These are phyloP conservation scores for Calonectria leucothoes DNA, from an alignment of 2,329 filamentous ascomycete genomes.

Conservation along the genomic window DNA sequence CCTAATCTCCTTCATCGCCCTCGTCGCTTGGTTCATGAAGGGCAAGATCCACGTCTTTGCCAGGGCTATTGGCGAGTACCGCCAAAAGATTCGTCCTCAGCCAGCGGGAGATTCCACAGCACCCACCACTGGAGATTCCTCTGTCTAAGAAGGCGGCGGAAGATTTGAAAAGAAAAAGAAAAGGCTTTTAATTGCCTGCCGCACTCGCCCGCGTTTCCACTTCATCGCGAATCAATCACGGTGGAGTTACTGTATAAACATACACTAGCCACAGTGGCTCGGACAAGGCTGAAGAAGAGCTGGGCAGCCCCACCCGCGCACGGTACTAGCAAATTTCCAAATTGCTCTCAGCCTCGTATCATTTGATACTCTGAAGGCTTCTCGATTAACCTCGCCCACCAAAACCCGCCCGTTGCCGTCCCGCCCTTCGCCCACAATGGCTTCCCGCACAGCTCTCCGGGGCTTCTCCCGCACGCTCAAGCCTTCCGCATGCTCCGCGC, in stretches of 20 bases:
- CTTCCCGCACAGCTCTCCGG: slow-evolving; percentile 44
- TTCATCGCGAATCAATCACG: neutral
- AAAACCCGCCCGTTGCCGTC: slow-evolving; percentile 24
- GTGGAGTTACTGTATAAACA: neutral
- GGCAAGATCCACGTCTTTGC: slow-evolving; percentile 45
- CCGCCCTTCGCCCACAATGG: slow-evolving; percentile 38
- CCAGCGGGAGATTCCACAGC: slow-evolving; percentile 14
- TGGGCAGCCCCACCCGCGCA: slow-evolving; percentile 23
- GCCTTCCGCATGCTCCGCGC: slow-evolving; percentile 24
- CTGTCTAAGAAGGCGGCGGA: slow-evolving; percentile 16
- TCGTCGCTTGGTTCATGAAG: slow-evolving; percentile 46
- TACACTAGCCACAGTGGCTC: slow-evolving; percentile 35
- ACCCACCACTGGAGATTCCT: slow-evolving; percentile 21
- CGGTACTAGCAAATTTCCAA: slow-evolving; percentile 37
- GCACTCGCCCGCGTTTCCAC: neutral
- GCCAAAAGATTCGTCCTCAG: slow-evolving; percentile 21
- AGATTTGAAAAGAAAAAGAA: too few species aligned
- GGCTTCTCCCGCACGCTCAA: slow-evolving; percentile 40
- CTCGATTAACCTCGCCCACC: slow-evolving; percentile 33
- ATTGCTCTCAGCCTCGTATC: slow-evolving; percentile 42
- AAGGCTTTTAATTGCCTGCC: neutral
- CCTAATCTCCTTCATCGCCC: slow-evolving; percentile 43
- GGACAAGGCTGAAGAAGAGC: slow-evolving; percentile 39
- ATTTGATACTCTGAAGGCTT: slow-evolving; percentile 24
- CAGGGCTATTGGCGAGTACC: slow-evolving; percentile 37